Percentiles rank a stretch among this genome's conserved stretches.
These are phyloP conservation scores for Colletotrichum sp. DNA, from an alignment of 2,329 filamentous ascomycete genomes.

Conservation along the genomic window DNA sequence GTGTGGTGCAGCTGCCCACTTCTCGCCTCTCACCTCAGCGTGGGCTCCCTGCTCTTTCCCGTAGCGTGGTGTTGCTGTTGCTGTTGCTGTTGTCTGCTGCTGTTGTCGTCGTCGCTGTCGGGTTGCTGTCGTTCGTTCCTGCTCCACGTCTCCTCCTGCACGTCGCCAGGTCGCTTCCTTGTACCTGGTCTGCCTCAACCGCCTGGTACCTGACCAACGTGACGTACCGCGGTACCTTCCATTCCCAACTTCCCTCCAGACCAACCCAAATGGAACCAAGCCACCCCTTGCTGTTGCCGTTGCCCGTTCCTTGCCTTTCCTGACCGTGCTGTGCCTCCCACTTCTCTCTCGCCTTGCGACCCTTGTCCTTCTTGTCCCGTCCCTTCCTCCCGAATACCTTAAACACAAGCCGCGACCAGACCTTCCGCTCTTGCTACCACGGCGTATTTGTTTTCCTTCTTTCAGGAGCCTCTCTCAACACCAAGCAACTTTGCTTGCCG, in stretches of 20 bases:
- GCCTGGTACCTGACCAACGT: not conserved
- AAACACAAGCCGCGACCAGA: conserved; percentile 6
- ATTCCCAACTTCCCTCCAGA: not conserved
- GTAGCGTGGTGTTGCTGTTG: not conserved
- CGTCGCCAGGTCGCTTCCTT: not conserved
- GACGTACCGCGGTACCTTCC: not conserved
- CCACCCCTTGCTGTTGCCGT: not conserved
- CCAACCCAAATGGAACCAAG: not conserved
- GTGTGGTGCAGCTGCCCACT: not conserved
- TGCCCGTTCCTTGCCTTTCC: conserved; percentile 7
- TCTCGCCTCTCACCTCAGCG: not conserved
- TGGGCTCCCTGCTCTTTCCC: not conserved
- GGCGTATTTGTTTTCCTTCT: not conserved
- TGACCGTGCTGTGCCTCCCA: not conserved
- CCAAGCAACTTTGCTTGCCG: not conserved
- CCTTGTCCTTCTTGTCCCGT: conserved; percentile 15
- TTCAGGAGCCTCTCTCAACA: not conserved
- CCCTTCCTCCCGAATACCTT: conserved; percentile 21
- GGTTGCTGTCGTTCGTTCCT: not conserved
- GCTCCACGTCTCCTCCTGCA: not conserved
- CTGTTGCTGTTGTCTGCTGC: not conserved
- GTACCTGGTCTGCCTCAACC: not conserved
- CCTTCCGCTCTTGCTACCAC: not conserved
- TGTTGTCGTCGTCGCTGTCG: not conserved
- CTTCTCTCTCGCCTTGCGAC: conserved; percentile 6